Evolutionary conservation across 2,329 filamentous ascomycete species (phyloP).

Genomic region (Scolecobasidium constrictum): DNA sequence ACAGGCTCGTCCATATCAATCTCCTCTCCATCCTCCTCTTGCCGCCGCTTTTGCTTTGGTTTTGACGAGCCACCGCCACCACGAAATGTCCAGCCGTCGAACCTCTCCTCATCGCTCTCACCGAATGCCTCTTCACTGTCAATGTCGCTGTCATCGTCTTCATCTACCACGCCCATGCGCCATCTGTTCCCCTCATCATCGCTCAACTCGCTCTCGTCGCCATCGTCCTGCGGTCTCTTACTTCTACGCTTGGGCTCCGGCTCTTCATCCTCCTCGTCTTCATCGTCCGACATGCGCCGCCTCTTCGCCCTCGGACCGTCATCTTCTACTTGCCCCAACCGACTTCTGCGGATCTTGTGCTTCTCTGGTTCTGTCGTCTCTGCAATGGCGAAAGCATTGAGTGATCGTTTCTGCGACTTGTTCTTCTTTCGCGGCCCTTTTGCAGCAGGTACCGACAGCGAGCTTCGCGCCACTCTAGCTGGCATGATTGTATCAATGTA

Average conservation of each 20-base stretch:
- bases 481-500: slow-evolving; percentile 28
- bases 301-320: slow-evolving; percentile 30
- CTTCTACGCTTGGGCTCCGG: slow-evolving; percentile 24
- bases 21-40: slow-evolving; percentile 5
- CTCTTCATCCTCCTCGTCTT: slow-evolving; percentile 39
- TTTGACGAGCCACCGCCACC: slow-evolving; percentile 38
- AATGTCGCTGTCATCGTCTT: slow-evolving; percentile 57
- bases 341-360: slow-evolving; percentile 42
- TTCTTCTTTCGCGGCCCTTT: slow-evolving; percentile 29
- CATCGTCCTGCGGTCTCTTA: slow-evolving; percentile 25
- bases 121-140: slow-evolving; percentile 78
- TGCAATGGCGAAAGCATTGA: slow-evolving; percentile 57
- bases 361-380: slow-evolving; percentile 41
- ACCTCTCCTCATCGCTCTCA: slow-evolving; percentile 75
- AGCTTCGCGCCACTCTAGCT: slow-evolving; percentile 30
- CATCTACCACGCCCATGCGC: slow-evolving; percentile 61
- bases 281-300: slow-evolving; percentile 36
- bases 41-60: slow-evolving; percentile 30
- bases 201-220: slow-evolving; percentile 59
- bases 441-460: slow-evolving; percentile 14
- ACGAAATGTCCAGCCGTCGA: slow-evolving; percentile 63
- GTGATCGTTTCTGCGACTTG: slow-evolving; percentile 39
- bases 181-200: slow-evolving; percentile 82
- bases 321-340: slow-evolving; percentile 44
- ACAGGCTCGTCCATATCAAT: slow-evolving; percentile 40